These are phyloP conservation scores for Linum trigynum DNA, from an alignment of 345 rosid species.

Conservation along the genomic window DNA sequence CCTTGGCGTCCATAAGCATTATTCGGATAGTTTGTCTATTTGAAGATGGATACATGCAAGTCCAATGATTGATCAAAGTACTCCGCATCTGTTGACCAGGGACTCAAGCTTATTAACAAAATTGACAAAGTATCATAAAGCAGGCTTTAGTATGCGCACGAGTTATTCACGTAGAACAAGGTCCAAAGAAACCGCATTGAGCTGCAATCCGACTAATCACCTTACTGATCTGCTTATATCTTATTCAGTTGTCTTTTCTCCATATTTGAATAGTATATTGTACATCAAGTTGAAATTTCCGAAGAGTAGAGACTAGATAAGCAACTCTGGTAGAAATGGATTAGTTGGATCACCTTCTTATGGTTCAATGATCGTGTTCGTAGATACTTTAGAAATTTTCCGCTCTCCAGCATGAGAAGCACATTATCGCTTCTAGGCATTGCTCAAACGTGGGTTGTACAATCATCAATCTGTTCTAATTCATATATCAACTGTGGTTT, in stretches of 20 bases:
- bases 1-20: background rate
- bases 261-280: too few relatives aligned
- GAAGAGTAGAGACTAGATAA: background rate
- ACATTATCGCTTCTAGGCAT: too few relatives aligned
- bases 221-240: background rate
- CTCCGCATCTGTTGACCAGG: background rate
- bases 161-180: background rate
- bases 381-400: too few relatives aligned
- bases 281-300: background rate
- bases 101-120: background rate
- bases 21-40: background rate
- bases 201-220: background rate
- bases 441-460: too few relatives aligned
- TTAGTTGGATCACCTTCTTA: background rate
- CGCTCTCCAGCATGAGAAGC: too few relatives aligned
- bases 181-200: background rate
- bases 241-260: background rate
- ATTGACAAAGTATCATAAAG: background rate
- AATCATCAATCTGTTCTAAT: too few relatives aligned
- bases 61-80: background rate
- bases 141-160: background rate
- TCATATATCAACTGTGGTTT: too few relatives aligned
- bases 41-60: background rate
- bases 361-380: background rate
- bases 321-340: background rate